phyloP scores from a whole-genome alignment of 2,329 filamentous ascomycete species.

The Knufia petricola region DNA sequence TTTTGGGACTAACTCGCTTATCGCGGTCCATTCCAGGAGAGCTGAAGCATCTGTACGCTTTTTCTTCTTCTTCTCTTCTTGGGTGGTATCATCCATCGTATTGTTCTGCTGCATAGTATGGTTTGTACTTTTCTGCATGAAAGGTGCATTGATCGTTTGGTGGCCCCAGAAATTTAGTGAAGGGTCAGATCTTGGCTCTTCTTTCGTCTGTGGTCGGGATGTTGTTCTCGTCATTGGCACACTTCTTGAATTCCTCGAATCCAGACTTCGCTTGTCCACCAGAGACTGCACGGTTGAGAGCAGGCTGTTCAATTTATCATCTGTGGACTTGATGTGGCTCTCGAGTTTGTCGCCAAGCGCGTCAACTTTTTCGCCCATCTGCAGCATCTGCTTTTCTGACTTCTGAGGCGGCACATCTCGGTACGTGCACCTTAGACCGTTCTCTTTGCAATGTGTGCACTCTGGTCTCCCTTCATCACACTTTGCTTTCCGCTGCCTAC shows the following conservation, averaged over 20 bases:
- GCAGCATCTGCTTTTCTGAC: conserved; percentile 43
- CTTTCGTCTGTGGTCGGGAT: conserved; percentile 1
- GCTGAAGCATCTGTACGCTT: conserved; percentile 66
- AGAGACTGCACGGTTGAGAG: conserved; percentile 6
- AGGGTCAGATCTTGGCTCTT: conserved; percentile 3
- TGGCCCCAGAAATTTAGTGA: neutral
- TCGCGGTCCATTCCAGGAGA: conserved; percentile 62
- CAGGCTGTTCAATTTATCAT: neutral
- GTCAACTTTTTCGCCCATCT: conserved; percentile 19
- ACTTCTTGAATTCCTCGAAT: neutral
- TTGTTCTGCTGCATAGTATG: too few species aligned
- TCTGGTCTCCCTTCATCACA: conserved; percentile 79
- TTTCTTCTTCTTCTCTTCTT: conserved; percentile 60
- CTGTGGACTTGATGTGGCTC: conserved; percentile 8
- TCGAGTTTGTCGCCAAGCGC: conserved; percentile 16
- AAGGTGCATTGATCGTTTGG: conserved; percentile 1
- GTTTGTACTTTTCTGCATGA: neutral
- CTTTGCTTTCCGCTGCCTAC: conserved; percentile 78
- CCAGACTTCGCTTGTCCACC: neutral
- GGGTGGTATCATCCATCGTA: conserved; percentile 27
- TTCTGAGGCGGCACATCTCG: conserved; percentile 85
- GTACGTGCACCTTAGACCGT: conserved; percentile 74
- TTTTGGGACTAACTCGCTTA: conserved; percentile 52
- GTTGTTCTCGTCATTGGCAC: neutral
- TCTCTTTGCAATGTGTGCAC: conserved; percentile 79